Evolutionary conservation across 2,329 filamentous ascomycete species (phyloP).

Genomic region (Elsinoe necatrix): DNA sequence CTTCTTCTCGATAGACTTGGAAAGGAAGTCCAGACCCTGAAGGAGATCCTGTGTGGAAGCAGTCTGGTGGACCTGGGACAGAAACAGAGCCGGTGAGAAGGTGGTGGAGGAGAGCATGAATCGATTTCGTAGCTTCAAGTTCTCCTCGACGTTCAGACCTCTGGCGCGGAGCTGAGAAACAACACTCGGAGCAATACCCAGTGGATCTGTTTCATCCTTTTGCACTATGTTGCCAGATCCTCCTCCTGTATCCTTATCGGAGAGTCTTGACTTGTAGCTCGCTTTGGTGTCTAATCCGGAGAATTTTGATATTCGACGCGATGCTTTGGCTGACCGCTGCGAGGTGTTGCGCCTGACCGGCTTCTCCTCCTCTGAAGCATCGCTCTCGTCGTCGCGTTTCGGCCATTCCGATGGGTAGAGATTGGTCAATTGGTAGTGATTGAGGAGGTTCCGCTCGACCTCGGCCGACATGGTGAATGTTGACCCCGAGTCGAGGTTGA

Average conservation of each 20-base stretch:
- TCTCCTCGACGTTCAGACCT: conserved; percentile 76
- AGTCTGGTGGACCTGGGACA: conserved; percentile 81
- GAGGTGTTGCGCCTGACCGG: conserved; percentile 33
- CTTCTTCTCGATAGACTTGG: conserved; percentile 91
- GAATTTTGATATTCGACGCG: conserved; percentile 65
- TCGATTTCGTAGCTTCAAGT: conserved; percentile 63
- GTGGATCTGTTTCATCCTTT: conserved; percentile 83
- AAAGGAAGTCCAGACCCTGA: conserved; percentile 74
- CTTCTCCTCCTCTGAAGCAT: conserved; percentile 34
- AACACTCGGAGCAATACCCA: conserved; percentile 83
- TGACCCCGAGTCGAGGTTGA: neutral
- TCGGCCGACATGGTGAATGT: conserved; percentile 48
- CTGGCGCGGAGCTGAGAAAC: conserved; percentile 67
- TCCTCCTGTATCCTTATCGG: conserved; percentile 57
- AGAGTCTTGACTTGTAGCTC: conserved; percentile 54
- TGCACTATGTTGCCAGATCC: conserved; percentile 72
- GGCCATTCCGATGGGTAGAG: conserved; percentile 82
- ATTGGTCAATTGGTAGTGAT: conserved; percentile 78
- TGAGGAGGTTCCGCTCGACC: conserved; percentile 67
- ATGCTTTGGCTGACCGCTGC: conserved; percentile 27
- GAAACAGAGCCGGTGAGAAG: conserved; percentile 84
- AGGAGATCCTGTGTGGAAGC: conserved; percentile 77
- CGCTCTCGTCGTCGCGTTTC: conserved; percentile 64
- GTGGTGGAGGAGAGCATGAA: conserved; percentile 93
- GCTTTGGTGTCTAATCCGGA: conserved; percentile 72